These are phyloP conservation scores for Thermothielavioides terrestris DNA, from an alignment of 495 filamentous ascomycete species.

Conservation along the genomic window DNA sequence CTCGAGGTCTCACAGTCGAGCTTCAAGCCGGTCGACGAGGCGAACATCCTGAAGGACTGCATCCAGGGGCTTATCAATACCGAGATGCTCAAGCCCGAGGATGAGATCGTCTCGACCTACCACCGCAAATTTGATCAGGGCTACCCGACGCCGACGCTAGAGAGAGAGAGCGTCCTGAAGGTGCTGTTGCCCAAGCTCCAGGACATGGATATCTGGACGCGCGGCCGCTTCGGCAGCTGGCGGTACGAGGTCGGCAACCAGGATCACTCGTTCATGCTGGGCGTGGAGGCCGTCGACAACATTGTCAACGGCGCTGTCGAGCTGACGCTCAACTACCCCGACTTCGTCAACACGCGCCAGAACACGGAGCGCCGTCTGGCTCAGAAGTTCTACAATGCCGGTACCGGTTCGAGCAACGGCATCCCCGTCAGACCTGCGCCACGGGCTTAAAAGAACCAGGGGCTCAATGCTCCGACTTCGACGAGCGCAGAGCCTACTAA, in stretches of 20 bases:
- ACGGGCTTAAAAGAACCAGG: not conserved
- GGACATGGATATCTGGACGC: conserved; percentile 83
- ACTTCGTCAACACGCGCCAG: conserved; percentile 88
- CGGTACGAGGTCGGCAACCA: conserved; percentile 93
- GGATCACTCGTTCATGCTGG: conserved; percentile 98
- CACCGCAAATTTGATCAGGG: conserved; percentile 98
- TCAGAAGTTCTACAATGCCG: conserved; percentile 46
- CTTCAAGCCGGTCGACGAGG: conserved; percentile 85
- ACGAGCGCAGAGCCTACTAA: no score
- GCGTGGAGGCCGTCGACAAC: conserved; percentile 92
- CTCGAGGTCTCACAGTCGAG: conserved; percentile 93
- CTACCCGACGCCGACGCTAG: conserved; percentile 90
- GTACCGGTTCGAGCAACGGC: conserved; percentile 13
- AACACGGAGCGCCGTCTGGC: conserved; percentile 84
- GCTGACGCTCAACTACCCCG: conserved; percentile 96
- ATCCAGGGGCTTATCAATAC: conserved; percentile 98
- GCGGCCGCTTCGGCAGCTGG: conserved; percentile 97
- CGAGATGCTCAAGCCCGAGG: conserved; percentile 77
- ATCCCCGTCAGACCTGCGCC: conserved; percentile 24
- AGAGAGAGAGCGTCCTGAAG: conserved; percentile 91
- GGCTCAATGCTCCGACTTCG: no score
- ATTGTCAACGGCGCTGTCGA: conserved; percentile 92
- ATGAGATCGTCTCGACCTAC: conserved; percentile 98
- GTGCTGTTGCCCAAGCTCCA: conserved; percentile 88
- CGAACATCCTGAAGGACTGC: conserved; percentile 73